A percentile compares a stretch with the other conserved stretches of the same genome.
Conservation (phyloP, 805 yeast species). For the Kluyveromyces lactis region DNA sequence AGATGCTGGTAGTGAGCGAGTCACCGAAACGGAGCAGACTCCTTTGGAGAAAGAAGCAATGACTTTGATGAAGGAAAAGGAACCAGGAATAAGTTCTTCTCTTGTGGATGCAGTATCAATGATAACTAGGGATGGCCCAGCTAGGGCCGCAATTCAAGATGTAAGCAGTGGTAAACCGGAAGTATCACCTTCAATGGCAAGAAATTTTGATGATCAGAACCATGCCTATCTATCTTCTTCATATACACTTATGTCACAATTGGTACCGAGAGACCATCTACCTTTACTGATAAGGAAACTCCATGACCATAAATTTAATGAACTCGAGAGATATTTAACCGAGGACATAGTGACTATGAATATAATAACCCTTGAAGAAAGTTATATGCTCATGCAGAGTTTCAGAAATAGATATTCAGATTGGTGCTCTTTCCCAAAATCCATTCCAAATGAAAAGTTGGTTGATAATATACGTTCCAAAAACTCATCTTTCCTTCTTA, state of each 20-base stretch:
- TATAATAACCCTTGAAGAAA: conserved; percentile 41
- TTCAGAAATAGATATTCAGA: conserved; percentile 65
- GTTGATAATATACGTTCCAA: conserved; percentile 37
- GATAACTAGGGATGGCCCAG: background rate
- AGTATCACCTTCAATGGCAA: too few species aligned
- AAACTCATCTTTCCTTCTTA: conserved; percentile 55
- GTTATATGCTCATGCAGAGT: conserved; percentile 41
- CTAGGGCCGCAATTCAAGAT: background rate
- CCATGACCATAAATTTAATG: conserved; percentile 8
- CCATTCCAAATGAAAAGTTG: conserved; percentile 39
- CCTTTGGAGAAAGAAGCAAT: too few species aligned
- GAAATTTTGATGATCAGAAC: background rate
- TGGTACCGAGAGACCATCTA: conserved; percentile 12
- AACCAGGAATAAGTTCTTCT: background rate
- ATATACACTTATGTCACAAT: conserved; percentile 11
- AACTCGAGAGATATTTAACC: conserved; percentile 9
- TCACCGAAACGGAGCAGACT: too few species aligned
- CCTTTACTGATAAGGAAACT: conserved; percentile 13
- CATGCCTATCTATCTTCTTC: conserved; percentile 11
- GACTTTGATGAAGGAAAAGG: background rate
- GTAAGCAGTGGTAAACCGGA: background rate
- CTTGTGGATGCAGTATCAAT: conserved; percentile 4
- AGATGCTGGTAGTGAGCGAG: too few species aligned
- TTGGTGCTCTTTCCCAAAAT: conserved; percentile 67
- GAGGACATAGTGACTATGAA: conserved; percentile 46